A percentile compares a stretch with the other conserved stretches of the same genome.
Conservation (phyloP, 169 alveolate species). For the Cryptosporidium sp. region DNA sequence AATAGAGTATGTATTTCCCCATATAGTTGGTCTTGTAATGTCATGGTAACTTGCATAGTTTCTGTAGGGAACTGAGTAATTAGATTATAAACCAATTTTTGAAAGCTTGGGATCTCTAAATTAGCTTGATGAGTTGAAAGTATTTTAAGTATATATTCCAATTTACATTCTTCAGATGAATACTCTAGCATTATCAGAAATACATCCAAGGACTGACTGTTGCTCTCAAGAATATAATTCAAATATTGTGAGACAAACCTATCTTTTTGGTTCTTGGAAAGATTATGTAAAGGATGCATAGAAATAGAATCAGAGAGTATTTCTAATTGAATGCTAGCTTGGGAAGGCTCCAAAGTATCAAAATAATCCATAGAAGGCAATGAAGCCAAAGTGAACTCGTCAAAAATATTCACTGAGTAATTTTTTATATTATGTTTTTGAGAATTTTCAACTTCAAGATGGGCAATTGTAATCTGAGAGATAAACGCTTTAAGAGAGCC, state of each 20-base stretch:
- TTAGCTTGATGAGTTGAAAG: background rate
- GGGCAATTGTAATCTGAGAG: slow-evolving; percentile 44
- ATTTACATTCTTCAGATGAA: slow-evolving; percentile 35
- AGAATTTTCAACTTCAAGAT: slow-evolving; percentile 35
- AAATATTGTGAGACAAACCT: slow-evolving; percentile 61
- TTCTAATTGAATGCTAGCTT: slow-evolving; percentile 13
- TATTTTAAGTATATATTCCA: slow-evolving; percentile 19
- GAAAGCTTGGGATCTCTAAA: slow-evolving; percentile 18
- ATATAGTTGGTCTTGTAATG: slow-evolving; percentile 17
- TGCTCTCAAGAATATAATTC: slow-evolving; percentile 24
- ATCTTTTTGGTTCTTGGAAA: slow-evolving; percentile 1
- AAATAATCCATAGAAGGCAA: slow-evolving; percentile 1
- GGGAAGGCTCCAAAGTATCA: slow-evolving; percentile 22
- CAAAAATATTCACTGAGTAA: slow-evolving; percentile 15
- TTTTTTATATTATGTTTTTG: background rate
- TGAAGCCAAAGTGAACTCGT: slow-evolving; percentile 16
- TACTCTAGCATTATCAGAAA: slow-evolving; percentile 46
- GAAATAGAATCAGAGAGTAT: background rate
- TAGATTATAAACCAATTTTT: slow-evolving; percentile 27
- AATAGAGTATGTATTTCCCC: slow-evolving; percentile 1
- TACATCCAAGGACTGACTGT: slow-evolving; percentile 26
- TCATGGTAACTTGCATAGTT: slow-evolving; percentile 24
- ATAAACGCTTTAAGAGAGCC: slow-evolving; percentile 57
- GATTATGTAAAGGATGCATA: background rate
- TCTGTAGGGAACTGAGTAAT: slow-evolving; percentile 48